phyloP scores from a whole-genome alignment of 768 basidiomycete genomes.

The Suillus tomentosus region DNA sequence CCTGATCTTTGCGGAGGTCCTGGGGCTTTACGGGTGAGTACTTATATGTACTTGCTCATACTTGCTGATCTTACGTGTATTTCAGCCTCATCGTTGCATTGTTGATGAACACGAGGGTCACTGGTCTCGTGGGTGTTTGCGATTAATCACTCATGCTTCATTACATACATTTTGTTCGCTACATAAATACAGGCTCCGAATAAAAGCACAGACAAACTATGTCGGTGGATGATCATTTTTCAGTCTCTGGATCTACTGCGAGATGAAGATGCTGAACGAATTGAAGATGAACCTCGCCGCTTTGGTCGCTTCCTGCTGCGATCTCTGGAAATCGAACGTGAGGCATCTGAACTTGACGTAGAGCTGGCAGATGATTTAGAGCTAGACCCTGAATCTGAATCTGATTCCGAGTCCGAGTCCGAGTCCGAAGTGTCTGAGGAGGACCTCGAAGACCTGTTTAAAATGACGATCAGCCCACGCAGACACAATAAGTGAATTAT shows the following conservation, averaged over 20 bases:
- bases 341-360: constrained; percentile 39
- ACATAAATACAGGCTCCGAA: constrained; percentile 14
- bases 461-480: background rate
- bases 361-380: constrained; percentile 16
- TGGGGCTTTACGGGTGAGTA: constrained; percentile 83
- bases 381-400: constrained; percentile 25
- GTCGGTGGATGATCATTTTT: constrained; percentile 11
- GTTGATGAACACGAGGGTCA: constrained; percentile 84
- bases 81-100: constrained; percentile 81
- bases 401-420: constrained; percentile 24
- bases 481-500: constrained; percentile 25
- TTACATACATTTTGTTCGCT: constrained; percentile 12
- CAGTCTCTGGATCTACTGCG: constrained; percentile 19
- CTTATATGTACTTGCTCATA: background rate
- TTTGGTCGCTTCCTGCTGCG: constrained; percentile 42
- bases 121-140: constrained; percentile 35
- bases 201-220: background rate
- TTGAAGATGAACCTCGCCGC: constrained; percentile 21
- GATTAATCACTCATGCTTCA: constrained; percentile 14
- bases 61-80: constrained; percentile 2
- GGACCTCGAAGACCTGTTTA: constrained; percentile 39
- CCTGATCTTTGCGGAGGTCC: constrained; percentile 88
- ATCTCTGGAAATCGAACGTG: constrained; percentile 47
- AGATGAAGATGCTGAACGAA: constrained; percentile 19
- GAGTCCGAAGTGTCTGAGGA: constrained; percentile 41